A percentile compares a stretch with the other conserved stretches of the same genome.
phyloP scores from a whole-genome alignment of 805 yeast genomes.

The Ogataea ramenticola region DNA sequence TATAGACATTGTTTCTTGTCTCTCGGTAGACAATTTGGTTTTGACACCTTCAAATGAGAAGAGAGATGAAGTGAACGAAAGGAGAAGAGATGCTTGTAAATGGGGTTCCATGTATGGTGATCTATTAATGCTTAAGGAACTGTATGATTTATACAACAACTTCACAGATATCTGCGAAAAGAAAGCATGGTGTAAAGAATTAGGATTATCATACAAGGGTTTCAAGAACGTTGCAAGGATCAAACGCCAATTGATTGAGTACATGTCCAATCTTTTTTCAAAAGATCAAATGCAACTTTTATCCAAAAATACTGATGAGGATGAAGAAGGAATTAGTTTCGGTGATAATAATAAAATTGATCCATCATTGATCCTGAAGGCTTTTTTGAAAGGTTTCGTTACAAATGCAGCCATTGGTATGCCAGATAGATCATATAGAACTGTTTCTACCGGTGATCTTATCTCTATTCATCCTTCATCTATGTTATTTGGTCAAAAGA shows the following conservation, averaged over 20 bases:
- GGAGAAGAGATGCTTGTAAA: constrained; percentile 60
- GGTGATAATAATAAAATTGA: constrained; percentile 32
- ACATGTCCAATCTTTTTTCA: constrained; percentile 43
- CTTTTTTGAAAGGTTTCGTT: constrained; percentile 80
- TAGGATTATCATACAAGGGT: constrained; percentile 71
- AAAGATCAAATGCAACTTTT: constrained; percentile 32
- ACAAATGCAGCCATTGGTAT: constrained; percentile 87
- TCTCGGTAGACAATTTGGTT: constrained; percentile 85
- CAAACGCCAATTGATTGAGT: constrained; percentile 65
- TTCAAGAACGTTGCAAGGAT: constrained; percentile 72
- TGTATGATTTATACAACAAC: constrained; percentile 48
- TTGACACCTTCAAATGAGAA: constrained; percentile 72
- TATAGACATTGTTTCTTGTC: constrained; percentile 84
- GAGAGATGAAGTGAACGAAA: constrained; percentile 79
- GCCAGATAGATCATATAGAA: constrained; percentile 90
- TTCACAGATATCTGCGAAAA: constrained; percentile 46
- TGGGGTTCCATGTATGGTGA: constrained; percentile 78
- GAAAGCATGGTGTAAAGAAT: constrained; percentile 76
- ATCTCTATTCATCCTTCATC: constrained; percentile 90
- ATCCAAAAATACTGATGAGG: constrained; percentile 26
- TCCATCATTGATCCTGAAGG: constrained; percentile 55
- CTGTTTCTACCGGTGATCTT: constrained; percentile 76
- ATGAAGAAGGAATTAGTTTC: constrained; percentile 7
- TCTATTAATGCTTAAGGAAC: constrained; percentile 71
- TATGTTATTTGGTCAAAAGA: constrained; percentile 68